phyloP scores from a whole-genome alignment of 768 basidiomycete genomes.

The Termitomyces sp. region DNA sequence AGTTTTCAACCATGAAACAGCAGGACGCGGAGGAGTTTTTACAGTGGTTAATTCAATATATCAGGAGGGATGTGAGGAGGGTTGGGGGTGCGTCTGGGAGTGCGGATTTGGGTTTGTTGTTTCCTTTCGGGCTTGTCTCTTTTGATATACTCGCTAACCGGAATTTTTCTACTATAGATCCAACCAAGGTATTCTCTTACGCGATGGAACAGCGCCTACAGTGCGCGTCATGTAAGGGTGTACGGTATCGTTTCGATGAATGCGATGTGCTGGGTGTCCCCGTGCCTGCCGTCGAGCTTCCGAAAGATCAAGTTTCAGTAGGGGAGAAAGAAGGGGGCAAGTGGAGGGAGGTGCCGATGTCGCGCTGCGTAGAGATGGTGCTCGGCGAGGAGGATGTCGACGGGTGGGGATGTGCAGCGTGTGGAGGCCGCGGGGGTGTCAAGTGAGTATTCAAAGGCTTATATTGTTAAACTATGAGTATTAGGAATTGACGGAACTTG shows the following conservation, averaged over 20 bases:
- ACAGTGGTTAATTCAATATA: constrained; percentile 65
- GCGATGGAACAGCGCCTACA: constrained; percentile 85
- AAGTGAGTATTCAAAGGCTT: constrained; percentile 42
- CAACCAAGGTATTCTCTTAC: constrained; percentile 75
- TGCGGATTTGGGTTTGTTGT: constrained; percentile 18
- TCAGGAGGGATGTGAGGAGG: constrained; percentile 52
- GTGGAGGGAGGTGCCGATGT: constrained; percentile 61
- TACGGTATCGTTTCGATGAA: constrained; percentile 76
- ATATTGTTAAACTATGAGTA: not conserved
- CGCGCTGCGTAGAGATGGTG: constrained; percentile 54
- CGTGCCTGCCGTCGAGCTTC: constrained; percentile 62
- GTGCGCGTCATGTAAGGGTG: constrained; percentile 72
- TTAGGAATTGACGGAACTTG: constrained; percentile 15
- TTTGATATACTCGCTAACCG: not conserved
- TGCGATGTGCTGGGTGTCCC: constrained; percentile 77
- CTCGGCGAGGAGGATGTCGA: constrained; percentile 64
- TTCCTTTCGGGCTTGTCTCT: not conserved
- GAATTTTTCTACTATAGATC: constrained; percentile 34
- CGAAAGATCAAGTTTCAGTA: constrained; percentile 8
- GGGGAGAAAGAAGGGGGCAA: constrained; percentile 44
- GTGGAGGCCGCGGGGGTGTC: constrained; percentile 64
- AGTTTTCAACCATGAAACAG: constrained; percentile 95
- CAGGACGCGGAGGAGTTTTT: constrained; percentile 98
- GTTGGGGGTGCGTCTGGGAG: constrained; percentile 18
- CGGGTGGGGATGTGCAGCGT: constrained; percentile 69